Evolutionary conservation across 768 basidiomycete genomes (phyloP), one percentile per base, ranked within the genome.

Genomic region (Coprinopsis strossmayeri): DNA sequence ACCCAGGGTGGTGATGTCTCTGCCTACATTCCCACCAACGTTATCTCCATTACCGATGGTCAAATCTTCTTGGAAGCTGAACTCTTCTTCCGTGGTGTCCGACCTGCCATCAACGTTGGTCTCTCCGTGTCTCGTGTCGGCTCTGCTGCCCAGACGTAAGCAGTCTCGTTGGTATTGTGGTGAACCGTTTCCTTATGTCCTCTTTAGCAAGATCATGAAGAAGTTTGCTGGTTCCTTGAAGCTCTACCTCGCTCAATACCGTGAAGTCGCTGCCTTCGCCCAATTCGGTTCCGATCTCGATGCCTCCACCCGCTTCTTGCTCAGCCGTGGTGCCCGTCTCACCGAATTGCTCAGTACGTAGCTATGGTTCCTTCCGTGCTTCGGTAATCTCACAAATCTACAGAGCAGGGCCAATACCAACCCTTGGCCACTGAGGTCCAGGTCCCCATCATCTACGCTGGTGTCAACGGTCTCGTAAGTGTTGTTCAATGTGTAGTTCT

Each of bases 1-100:
- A 98, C 96, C 60, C 96, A 99, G 74, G 94, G 96, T 82, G 96
- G 96, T 85, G 96, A 99, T 82, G 96, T 99, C 66, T 99, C 96
- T 40, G 96, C 96, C 34, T 99, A 99, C 74, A 97, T 96, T 69
- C 93, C 88, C 48, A 91, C 88, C 15, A 91, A 93, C 68, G 87
- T 99, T 65, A 99, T 99, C 64, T 98, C 96, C 62, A 99, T 99
- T 68, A 99, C 96, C 45, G 95, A 99, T 64, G 96, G 96, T 63
- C 94, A 97, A 72, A 95, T 96, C 73, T 98, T 98, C 88, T 88
- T 98, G 87, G 95, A 98, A 71, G 93, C 95, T 62, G 95, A 97
- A 69, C 87, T 97, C 65, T 99, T 99, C 93, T 97, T 99, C 93
- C 94, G 96, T 78, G 96, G 96, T 84, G 88, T 97, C 59, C 91